Evolutionary conservation across 768 basidiomycete genomes (phyloP), one percentile per base, ranked within the genome.

Genomic region (Lactarius vividus): DNA sequence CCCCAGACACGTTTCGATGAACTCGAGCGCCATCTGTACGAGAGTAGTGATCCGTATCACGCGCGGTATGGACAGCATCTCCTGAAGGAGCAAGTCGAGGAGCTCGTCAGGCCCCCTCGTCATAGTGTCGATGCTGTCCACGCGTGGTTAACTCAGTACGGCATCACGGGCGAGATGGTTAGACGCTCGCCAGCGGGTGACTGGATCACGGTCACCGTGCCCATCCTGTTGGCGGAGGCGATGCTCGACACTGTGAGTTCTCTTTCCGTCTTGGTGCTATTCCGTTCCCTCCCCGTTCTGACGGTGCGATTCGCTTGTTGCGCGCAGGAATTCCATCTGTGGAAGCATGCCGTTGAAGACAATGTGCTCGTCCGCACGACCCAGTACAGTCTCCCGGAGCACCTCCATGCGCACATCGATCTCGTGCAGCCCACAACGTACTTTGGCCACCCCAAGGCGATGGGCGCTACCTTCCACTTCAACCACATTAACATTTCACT

Each of bases 401-500:
- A 81, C 63, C 74, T 91, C 55, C 81, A 86, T 69, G 75, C 78
- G 3, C 87, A 90, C 71, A 73, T 91, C 63, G 87, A 89, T 42
- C 74, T 90, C 35, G 77, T 91, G 33, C 88, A 90, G 66, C 89
- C 89, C 0, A 91, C 89, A 2, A 91, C 88, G 1, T 81, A 84
- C 73, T 91, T 91, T 70, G 77, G 80, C 52, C 81, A 81, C 64
- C 75, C 77, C 65, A 82, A 79, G 67, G 74, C 75, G 9, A 75
- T 82, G 61, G 79, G 70, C 64, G 79, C 80, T 5, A 83, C 78
- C 0, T 69, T 84, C 28, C 75, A 78, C 61, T 76, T 35, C 11
- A 16, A 11, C 2, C 18, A 11, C 16, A 4, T 61, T 15, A 6
- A 7, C 10, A 0, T 57, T 10, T 3, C 40, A 1, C 2, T 65